Conservation (phyloP, 179 eudicot genomes). For the Nepenthes alata region DNA sequence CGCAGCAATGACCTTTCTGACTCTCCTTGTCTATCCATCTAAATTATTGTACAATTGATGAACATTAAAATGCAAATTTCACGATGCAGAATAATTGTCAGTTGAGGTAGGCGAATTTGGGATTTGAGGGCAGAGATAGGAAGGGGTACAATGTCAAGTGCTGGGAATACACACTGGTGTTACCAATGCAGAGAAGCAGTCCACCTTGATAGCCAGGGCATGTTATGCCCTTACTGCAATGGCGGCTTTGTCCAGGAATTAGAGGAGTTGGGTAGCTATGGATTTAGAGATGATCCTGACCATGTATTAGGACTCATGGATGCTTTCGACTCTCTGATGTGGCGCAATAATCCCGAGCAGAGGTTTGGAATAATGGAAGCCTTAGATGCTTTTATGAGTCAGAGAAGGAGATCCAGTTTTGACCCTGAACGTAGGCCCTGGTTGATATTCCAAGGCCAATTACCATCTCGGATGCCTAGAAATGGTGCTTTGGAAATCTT, state of each 20-base stretch:
- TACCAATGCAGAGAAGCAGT: constrained; percentile 63
- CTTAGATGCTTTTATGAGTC: constrained; percentile 50
- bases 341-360: constrained; percentile 29
- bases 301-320: constrained; percentile 33
- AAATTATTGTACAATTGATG: background rate
- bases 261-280: constrained; percentile 24
- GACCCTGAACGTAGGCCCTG: constrained; percentile 41
- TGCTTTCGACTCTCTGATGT: constrained; percentile 25
- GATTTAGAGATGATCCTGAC: constrained; percentile 29
- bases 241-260: constrained; percentile 81
- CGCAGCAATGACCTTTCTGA: no score
- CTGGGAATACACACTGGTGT: constrained; percentile 81
- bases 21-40: no score
- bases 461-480: constrained; percentile 43
- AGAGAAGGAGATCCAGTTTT: constrained; percentile 40
- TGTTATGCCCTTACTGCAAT: constrained; percentile 44
- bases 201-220: constrained; percentile 33
- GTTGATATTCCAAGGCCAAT: constrained; percentile 72
- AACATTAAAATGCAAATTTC: background rate
- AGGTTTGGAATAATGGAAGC: constrained; percentile 57
- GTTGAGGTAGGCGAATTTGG: constrained; percentile 6
- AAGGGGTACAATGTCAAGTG: constrained; percentile 38
- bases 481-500: constrained; percentile 48
- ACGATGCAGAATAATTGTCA: constrained; percentile 2
- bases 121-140: constrained; percentile 3